phyloP scores from a whole-genome alignment of 2,329 filamentous ascomycete genomes.

The Daldinia sp. region DNA sequence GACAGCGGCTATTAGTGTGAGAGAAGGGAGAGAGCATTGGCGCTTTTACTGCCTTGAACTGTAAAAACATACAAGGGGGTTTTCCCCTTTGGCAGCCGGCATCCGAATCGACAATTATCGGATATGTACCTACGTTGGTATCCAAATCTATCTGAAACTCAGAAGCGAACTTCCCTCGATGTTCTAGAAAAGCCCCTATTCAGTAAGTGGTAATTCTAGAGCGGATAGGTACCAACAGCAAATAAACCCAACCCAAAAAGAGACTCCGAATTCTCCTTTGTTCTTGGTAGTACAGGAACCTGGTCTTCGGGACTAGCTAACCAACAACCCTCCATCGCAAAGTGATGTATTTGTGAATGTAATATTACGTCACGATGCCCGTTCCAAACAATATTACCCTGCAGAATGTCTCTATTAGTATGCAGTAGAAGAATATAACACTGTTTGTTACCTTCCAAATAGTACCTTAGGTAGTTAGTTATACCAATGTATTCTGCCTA shows the following conservation, averaged over 20 bases:
- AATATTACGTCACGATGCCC: constrained; percentile 23
- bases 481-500: background rate
- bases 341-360: constrained; percentile 10
- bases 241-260: background rate
- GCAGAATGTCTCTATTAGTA: background rate
- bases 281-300: constrained; percentile 21
- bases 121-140: background rate
- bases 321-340: constrained; percentile 17
- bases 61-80: background rate
- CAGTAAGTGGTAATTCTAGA: constrained; percentile 6
- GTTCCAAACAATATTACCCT: constrained; percentile 10
- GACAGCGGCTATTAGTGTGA: constrained; percentile 6
- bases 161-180: background rate
- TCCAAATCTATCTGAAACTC: constrained; percentile 11
- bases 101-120: background rate
- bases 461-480: background rate
- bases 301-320: constrained; percentile 20
- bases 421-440: background rate
- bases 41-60: background rate
- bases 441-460: background rate
- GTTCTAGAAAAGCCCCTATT: constrained; percentile 25
- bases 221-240: constrained; percentile 17
- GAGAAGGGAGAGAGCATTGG: background rate
- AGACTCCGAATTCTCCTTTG: constrained; percentile 5
- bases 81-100: background rate